Evolutionary conservation across 352 stramenopile species (phyloP).

Genomic region (Globisporangium lucens): DNA sequence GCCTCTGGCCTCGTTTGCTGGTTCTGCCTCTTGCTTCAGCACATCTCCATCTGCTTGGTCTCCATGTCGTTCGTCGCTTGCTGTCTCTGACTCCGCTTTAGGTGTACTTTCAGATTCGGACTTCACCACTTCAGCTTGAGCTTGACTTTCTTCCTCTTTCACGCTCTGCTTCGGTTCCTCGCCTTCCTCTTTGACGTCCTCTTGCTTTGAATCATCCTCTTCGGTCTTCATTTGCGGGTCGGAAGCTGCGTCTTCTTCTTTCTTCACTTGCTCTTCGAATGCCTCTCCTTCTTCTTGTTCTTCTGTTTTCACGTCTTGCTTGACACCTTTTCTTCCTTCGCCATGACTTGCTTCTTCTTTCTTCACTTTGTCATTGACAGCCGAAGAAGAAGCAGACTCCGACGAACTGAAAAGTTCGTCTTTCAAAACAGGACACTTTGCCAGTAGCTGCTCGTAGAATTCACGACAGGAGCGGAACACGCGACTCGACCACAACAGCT

Average conservation of each 20-base stretch:
- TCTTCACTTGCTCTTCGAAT: conserved; percentile 1
- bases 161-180: neutral
- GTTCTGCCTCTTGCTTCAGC: neutral
- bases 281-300: neutral
- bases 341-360: neutral
- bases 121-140: neutral
- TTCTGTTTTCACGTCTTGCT: neutral
- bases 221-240: neutral
- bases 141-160: neutral
- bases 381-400: neutral
- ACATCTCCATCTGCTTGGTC: neutral
- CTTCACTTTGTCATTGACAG: neutral
- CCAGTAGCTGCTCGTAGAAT: conserved; percentile 61
- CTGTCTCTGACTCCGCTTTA: neutral
- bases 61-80: neutral
- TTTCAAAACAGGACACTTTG: conserved; percentile 31
- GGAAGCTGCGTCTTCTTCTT: neutral
- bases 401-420: conserved; percentile 23
- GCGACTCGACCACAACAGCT: conserved; percentile 54
- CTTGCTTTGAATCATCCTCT: neutral
- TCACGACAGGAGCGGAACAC: conserved; percentile 50
- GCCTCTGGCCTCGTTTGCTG: neutral
- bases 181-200: conserved; percentile 1
- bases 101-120: neutral
- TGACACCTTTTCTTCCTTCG: neutral